Base-by-base conservation (phyloP, 768 basidiomycete species). In the Boletellus emodensis region DNA sequence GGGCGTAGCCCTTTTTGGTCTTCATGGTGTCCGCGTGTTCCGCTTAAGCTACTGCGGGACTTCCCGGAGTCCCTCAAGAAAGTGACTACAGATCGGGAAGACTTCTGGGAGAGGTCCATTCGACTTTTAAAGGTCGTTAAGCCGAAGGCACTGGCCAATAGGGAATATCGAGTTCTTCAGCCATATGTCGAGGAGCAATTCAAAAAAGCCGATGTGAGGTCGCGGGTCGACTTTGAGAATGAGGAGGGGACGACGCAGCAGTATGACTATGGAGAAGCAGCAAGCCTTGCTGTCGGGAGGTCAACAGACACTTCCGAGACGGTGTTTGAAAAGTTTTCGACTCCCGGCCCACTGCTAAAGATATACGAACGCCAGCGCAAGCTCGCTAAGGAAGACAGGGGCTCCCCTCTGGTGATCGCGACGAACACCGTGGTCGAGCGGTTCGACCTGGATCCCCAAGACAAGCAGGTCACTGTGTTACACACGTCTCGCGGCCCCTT, bases 291-390 rank as follows among this genome's bases (percentile, higher is more conserved):
- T 6, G 59, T 60, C 18, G 59, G 55, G 20, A 49, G 30, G 24
- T 46, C 42, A 2, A 56, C 51, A 9, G 37, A 44, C 4, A 26
- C 45, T 3, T 50, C 55, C 11, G 51, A 44, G 3, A 13, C 50
- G 6, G 47, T 30, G 11, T 61, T 61, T 24, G 59, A 57, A 26
- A 61, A 61, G 55, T 49, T 57, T 35, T 48, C 54, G 35, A 57
- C 55, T 8, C 49, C 53, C 3, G 58, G 58, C 11, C 58, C 58
- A 22, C 41, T 59, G 30, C 20, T 59, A 5, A 39, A 37, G 2
- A 26, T 59, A 24, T 54, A 46, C 34, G 54, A 60, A 24, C 44
- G 48, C 30, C 58, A 59, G 32, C 59, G 50, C 34, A 32, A 41
- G 18, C 53, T 49, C 17, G 49, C 49, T 24, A 48, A 48, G 30